Evolutionary conservation across 345 rosid genomes (phyloP), one percentile per base, ranked within the genome.

Genomic region (Lumnitzera littorea): DNA sequence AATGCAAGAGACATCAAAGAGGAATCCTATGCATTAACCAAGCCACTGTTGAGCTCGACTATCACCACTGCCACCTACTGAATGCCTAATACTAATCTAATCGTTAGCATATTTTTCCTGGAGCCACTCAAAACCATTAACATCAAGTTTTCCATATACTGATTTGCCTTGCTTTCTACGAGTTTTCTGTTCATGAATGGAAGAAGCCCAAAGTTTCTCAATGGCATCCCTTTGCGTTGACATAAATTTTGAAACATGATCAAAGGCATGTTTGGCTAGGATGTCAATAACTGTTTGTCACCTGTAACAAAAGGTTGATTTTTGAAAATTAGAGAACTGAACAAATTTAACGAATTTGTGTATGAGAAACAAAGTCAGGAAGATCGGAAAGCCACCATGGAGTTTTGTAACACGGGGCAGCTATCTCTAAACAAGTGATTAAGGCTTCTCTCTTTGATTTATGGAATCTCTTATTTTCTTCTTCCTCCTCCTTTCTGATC

Each of bases 201-300:
- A 94, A 41, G 79, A 94, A 41, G 79, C 78, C 99, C 92, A 90
- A 3, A 94, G 96, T 74, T 86, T 91, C 69, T 55, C 79, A 31
- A 94, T 81, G 61, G 97, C 99, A 69, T 74, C 89, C 67, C 99
- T 84, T 66, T 90, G 99, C 24, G 48, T 75, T 50, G 85, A 72
- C 11, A 96, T 91, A 80, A 94, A 91, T 72, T 85, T 94, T 20
- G 78, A 62, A 57, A 82, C 85, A 59, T 88, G 83, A 60, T 94
- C 96, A 53, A 60, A 86, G 8, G 99, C 99, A 70, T 86, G 95
- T 80, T 94, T 88, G 52, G 86, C 99, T 80, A 94, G 67, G 72
- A 94, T 94, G 78, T 90, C 99, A 74, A 94, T 88, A 56, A 77
- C 92, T 1, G 95, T 94, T 77, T 94, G 99, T 66, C 99, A 94